phyloP scores from a whole-genome alignment of 768 basidiomycete species.

The Ramaria sp. region DNA sequence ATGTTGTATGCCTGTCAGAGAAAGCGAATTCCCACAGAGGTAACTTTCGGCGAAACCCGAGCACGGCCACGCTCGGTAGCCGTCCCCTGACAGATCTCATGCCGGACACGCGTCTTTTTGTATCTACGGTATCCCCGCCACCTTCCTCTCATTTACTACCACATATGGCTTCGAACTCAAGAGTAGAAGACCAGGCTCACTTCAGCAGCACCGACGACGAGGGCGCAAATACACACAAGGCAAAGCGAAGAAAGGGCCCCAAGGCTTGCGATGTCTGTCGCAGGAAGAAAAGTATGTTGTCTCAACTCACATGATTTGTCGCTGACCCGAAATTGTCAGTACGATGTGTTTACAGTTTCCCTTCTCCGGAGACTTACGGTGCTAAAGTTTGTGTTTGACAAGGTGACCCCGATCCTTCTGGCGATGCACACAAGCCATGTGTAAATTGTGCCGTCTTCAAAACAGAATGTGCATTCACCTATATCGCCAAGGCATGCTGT shows the following conservation, averaged over 20 bases:
- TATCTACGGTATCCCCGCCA: no score
- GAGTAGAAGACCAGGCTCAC: not conserved
- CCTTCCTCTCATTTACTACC: no score
- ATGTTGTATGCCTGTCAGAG: no score
- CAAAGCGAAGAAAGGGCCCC: not conserved
- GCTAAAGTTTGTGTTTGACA: not conserved
- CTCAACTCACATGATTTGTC: not conserved
- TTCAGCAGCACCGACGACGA: not conserved
- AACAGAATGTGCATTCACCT: not conserved
- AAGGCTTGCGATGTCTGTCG: slow-evolving; percentile 3
- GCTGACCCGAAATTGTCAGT: not conserved
- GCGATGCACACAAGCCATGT: not conserved
- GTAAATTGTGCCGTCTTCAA: slow-evolving; percentile 1
- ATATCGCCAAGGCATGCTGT: not conserved
- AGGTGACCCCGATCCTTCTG: not conserved
- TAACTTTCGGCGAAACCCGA: no score
- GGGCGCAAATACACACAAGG: not conserved
- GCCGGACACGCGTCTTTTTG: no score
- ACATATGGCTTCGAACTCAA: not conserved
- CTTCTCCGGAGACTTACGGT: not conserved
- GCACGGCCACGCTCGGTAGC: no score
- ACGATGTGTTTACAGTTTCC: not conserved
- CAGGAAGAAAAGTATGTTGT: not conserved
- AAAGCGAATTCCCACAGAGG: no score
- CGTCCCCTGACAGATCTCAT: no score